Conservation (phyloP, 495 filamentous ascomycete species). For the Bryoglossum gracile region DNA sequence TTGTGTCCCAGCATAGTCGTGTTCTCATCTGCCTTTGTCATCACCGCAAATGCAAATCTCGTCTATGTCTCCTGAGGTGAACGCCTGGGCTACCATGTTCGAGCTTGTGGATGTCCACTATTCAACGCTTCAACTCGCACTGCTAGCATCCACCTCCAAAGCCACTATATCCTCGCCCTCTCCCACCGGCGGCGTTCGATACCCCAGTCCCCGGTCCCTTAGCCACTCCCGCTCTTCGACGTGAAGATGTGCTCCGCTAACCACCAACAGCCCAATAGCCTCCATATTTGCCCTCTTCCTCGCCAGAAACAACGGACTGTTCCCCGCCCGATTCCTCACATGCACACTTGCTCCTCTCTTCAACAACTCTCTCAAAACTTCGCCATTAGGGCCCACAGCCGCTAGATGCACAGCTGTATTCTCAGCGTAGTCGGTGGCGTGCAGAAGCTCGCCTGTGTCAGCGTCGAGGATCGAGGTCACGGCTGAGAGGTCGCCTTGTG, state of each 20-base stretch:
- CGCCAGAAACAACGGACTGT: constrained; percentile 77
- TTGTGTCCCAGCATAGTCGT: no score
- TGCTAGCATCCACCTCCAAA: no score
- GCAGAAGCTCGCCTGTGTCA: constrained; percentile 57
- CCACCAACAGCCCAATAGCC: constrained; percentile 57
- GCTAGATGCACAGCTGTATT: constrained; percentile 74
- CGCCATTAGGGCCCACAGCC: constrained; percentile 31
- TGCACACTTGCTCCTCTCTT: constrained; percentile 79
- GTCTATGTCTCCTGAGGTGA: no score
- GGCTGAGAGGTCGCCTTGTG: constrained; percentile 57
- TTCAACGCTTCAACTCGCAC: no score
- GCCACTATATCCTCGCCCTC: no score
- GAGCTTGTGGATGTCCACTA: no score
- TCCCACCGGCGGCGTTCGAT: no score
- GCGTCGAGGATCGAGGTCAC: constrained; percentile 59
- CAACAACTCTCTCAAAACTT: constrained; percentile 67
- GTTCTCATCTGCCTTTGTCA: no score
- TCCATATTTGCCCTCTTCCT: constrained; percentile 45
- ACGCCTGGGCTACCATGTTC: no score
- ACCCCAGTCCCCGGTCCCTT: no score
- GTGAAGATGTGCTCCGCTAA: constrained; percentile 67
- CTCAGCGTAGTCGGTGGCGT: constrained; percentile 63
- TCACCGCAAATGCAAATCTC: no score
- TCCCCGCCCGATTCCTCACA: constrained; percentile 68
- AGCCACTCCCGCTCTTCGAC: no score